Evolutionary conservation across 805 yeast species (phyloP), one percentile per base, ranked within the genome.

Genomic region (Candida palmyrensis): DNA sequence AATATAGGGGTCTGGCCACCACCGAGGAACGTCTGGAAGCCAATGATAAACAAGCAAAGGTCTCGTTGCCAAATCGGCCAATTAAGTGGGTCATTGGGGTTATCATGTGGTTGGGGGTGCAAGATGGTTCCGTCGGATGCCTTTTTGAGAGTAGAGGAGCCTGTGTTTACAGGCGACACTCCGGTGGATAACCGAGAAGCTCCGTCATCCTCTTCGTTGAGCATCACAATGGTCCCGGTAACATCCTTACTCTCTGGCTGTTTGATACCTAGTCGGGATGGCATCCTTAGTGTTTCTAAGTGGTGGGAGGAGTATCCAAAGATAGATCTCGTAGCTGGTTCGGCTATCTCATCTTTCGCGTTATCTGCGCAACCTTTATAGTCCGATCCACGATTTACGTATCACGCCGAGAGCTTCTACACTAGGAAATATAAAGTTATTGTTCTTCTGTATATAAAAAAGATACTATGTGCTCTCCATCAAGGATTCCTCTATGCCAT

Each of bases 1-100:
- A 77, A 55, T 24, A 77, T 55, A 3, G 83, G 75, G 3, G 79
- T 68, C 51, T 73, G 78, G 20, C 83, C 82, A 19, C 82, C 83
- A 4, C 77, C 76, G 8, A 77, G 55, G 43, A 77, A 72, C 9
- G 76, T 71, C 40, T 72, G 79, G 43, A 73, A 66, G 4, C 82
- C 81, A 21, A 77, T 65, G 12, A 68, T 69, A 8, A 64, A 42
- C 25, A 77, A 53, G 6, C 80, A 73, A 29, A 73, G 38, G 39
- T 77, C 82, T 18, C 80, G 58, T 25, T 73, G 60, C 75, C 79
- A 73, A 6, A 65, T 44, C 1, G 82, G 80, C 84, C 83, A 76
- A 44, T 77, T 78, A 25, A 77, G 57, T 2, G 84, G 84, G 41
- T 77, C 84, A 44, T 78, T 76, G 4, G 80, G 79, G 40, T 71